Conservation (phyloP, 2,329 filamentous ascomycete genomes). For the Aureobasidium sp. region DNA sequence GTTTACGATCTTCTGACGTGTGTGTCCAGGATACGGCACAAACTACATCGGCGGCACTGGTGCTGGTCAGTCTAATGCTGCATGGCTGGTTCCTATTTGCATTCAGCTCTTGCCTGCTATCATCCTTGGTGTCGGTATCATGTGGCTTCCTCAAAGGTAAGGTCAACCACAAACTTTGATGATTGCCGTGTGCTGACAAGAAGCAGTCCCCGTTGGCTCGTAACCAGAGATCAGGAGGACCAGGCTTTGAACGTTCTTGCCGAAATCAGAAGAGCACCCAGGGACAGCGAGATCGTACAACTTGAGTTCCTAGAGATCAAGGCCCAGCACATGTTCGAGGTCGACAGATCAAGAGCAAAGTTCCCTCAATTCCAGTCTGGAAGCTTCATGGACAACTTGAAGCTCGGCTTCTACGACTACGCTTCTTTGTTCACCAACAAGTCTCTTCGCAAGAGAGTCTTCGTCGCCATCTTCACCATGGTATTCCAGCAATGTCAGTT, state of each 20-base stretch:
- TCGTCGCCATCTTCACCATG: constrained; percentile 13
- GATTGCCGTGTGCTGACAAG: not conserved
- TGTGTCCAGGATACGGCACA: constrained; percentile 21
- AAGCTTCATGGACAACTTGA: constrained; percentile 12
- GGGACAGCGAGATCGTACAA: constrained; percentile 21
- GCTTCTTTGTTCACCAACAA: constrained; percentile 16
- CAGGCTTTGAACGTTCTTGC: constrained; percentile 22
- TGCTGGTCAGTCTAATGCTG: constrained; percentile 28
- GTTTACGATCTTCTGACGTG: not conserved
- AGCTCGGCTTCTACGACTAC: constrained; percentile 12
- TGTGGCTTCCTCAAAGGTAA: constrained; percentile 35
- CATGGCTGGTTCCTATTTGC: constrained; percentile 68
- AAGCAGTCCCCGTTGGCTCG: constrained; percentile 25
- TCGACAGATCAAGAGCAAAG: constrained; percentile 19
- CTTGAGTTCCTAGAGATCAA: constrained; percentile 28
- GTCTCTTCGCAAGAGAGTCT: constrained; percentile 13
- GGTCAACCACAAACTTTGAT: not conserved
- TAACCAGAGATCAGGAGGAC: constrained; percentile 23
- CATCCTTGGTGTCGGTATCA: constrained; percentile 61
- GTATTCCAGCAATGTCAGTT: constrained; percentile 14
- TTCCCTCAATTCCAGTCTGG: constrained; percentile 33
- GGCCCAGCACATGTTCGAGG: constrained; percentile 23
- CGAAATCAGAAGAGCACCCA: constrained; percentile 21
- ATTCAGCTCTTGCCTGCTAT: constrained; percentile 63
- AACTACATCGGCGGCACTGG: constrained; percentile 26